Percentiles rank a stretch among this genome's conserved stretches.
These are phyloP conservation scores for Psilocybe cyanescens DNA, from an alignment of 768 basidiomycete genomes.

Conservation along the genomic window DNA sequence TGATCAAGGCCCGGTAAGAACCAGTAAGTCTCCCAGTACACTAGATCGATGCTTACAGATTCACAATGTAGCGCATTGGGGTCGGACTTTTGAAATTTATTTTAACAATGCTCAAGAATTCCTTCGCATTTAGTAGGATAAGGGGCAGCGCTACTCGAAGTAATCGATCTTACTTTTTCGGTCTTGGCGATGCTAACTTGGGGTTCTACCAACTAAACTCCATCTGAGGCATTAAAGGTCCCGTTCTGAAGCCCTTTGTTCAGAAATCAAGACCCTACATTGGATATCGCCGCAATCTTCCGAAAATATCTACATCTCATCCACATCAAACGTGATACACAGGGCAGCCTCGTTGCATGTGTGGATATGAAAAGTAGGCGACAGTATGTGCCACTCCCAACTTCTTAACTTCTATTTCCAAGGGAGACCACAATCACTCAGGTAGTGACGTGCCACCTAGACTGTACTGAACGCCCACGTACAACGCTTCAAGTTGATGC, in stretches of 20 bases:
- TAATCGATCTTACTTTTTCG: background rate
- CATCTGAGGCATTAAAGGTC: background rate
- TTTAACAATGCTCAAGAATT: too few species aligned
- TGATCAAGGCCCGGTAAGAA: too few species aligned
- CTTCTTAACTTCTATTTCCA: background rate
- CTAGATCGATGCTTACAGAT: too few species aligned
- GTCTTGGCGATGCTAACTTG: background rate
- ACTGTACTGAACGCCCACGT: background rate
- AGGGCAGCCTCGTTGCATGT: background rate
- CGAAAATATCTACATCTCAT: background rate
- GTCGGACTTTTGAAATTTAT: too few species aligned
- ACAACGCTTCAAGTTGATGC: background rate
- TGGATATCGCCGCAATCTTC: slow-evolving; percentile 1
- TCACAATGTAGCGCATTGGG: too few species aligned
- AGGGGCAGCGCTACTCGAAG: too few species aligned
- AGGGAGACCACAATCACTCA: background rate
- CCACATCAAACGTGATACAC: background rate
- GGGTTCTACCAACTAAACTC: background rate
- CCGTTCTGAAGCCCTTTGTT: background rate
- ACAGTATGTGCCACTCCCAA: background rate
- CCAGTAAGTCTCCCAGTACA: too few species aligned
- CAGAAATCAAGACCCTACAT: too few species aligned
- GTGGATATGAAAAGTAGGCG: background rate
- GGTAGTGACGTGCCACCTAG: slow-evolving; percentile 1
- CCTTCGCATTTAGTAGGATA: too few species aligned